Evolutionary conservation across 352 stramenopile genomes (phyloP).

Genomic region (Pythium sp.): DNA sequence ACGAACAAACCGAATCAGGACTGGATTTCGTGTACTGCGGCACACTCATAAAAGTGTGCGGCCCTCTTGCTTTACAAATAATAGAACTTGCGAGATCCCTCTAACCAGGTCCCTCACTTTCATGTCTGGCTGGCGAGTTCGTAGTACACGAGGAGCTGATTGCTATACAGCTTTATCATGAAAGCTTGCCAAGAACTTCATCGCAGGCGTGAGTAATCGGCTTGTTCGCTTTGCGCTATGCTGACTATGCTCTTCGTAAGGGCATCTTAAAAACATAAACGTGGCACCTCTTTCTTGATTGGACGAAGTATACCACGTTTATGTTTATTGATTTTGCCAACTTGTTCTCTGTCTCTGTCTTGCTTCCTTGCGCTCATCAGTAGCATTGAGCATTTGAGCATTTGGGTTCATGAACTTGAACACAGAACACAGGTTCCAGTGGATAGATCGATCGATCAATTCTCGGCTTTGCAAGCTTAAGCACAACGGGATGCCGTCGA

Average conservation of each 20-base stretch:
- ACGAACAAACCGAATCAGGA: neutral
- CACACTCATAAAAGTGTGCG: neutral
- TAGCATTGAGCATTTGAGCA: neutral
- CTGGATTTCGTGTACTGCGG: neutral
- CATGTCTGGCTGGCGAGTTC: neutral
- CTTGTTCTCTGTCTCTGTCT: neutral
- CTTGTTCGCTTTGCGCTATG: too few species aligned
- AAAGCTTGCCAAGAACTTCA: too few species aligned
- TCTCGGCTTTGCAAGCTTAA: neutral
- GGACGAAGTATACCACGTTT: too few species aligned
- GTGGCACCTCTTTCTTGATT: too few species aligned
- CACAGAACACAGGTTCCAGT: constrained; percentile 2
- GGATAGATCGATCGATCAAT: neutral
- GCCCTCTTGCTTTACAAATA: neutral
- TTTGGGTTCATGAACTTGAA: constrained; percentile 6
- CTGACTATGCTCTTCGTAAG: too few species aligned
- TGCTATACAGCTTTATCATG: neutral
- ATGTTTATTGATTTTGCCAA: neutral
- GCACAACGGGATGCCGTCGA: neutral
- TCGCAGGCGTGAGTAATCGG: too few species aligned
- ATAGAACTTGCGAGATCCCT: too few species aligned
- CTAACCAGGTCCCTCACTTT: neutral
- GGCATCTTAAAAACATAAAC: too few species aligned
- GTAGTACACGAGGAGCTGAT: neutral
- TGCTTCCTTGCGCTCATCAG: neutral